These are phyloP conservation scores for Somion occarium DNA, from an alignment of 1,284 basidiomycete species.

Conservation along the genomic window DNA sequence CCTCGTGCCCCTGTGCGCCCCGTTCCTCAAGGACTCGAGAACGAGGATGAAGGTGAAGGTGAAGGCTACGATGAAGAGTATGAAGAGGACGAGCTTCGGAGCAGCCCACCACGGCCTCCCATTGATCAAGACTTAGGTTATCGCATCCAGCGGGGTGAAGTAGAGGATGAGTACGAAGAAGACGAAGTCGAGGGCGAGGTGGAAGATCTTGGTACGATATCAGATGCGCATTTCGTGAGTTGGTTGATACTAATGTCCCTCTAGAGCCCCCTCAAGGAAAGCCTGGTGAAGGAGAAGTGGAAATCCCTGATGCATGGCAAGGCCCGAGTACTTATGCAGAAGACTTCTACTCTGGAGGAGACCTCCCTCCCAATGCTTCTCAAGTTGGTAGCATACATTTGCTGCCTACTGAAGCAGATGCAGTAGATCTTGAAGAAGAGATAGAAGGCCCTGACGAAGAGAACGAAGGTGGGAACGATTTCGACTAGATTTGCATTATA, in stretches of 20 bases:
- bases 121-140: not conserved
- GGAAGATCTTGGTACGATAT: constrained; percentile 8
- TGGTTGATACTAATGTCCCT: not conserved
- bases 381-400: constrained; percentile 17
- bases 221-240: not conserved
- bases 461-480: constrained; percentile 6
- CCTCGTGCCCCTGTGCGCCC: constrained; percentile 7
- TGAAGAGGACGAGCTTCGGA: constrained; percentile 1
- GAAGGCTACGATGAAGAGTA: constrained; percentile 6
- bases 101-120: not conserved
- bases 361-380: constrained; percentile 15
- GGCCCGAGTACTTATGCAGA: constrained; percentile 47
- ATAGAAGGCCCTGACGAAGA: not conserved
- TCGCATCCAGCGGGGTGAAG: constrained; percentile 11
- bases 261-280: not conserved
- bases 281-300: constrained; percentile 16
- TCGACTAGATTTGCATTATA: no score
- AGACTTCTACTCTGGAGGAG: constrained; percentile 42
- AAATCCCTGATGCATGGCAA: constrained; percentile 46
- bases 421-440: not conserved
- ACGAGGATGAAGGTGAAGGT: constrained; percentile 11
- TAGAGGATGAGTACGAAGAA: constrained; percentile 13
- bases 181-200: constrained; percentile 10
- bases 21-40: constrained; percentile 14
- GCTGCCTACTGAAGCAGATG: constrained; percentile 17